These are phyloP conservation scores for Macroventuria anomochaeta DNA, from an alignment of 2,329 filamentous ascomycete genomes.

Conservation along the genomic window DNA sequence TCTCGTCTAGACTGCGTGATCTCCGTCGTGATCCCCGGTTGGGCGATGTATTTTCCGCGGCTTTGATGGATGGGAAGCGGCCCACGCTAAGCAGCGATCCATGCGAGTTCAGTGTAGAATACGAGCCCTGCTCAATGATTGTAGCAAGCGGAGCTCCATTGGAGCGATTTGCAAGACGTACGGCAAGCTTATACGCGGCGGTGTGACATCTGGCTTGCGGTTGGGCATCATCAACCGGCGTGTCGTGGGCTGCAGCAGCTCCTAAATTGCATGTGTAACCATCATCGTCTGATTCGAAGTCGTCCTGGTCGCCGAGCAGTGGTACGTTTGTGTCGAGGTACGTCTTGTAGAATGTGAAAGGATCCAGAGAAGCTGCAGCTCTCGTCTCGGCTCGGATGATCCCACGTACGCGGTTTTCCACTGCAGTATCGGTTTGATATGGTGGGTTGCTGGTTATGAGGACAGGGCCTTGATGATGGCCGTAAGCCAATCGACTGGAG, in stretches of 20 bases:
- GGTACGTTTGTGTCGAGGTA: constrained; percentile 19
- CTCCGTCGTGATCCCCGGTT: constrained; percentile 13
- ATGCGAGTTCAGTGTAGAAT: constrained; percentile 49
- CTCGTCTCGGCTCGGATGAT: constrained; percentile 9
- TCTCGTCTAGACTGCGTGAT: constrained; percentile 30
- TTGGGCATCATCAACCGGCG: constrained; percentile 16
- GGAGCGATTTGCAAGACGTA: constrained; percentile 35
- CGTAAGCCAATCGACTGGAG: constrained; percentile 19
- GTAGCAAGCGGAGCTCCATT: constrained; percentile 52
- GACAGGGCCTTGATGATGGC: constrained; percentile 15
- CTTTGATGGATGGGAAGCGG: constrained; percentile 26
- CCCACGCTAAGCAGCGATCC: constrained; percentile 35
- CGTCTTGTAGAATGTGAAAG: constrained; percentile 31
- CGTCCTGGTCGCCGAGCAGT: constrained; percentile 5
- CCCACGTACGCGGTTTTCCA: constrained; percentile 12
- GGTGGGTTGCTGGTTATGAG: constrained; percentile 16
- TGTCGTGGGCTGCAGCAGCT: constrained; percentile 7
- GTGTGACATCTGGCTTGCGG: constrained; percentile 27
- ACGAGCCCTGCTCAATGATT: constrained; percentile 53
- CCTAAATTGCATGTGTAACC: constrained; percentile 18
- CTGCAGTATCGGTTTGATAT: constrained; percentile 18
- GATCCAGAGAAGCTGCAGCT: constrained; percentile 21
- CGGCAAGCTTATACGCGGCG: constrained; percentile 34
- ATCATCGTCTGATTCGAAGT: constrained; percentile 17
- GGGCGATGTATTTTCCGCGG: constrained; percentile 26